These are phyloP conservation scores for Penicillium sp. DNA, from an alignment of 2,329 filamentous ascomycete genomes.

Conservation along the genomic window DNA sequence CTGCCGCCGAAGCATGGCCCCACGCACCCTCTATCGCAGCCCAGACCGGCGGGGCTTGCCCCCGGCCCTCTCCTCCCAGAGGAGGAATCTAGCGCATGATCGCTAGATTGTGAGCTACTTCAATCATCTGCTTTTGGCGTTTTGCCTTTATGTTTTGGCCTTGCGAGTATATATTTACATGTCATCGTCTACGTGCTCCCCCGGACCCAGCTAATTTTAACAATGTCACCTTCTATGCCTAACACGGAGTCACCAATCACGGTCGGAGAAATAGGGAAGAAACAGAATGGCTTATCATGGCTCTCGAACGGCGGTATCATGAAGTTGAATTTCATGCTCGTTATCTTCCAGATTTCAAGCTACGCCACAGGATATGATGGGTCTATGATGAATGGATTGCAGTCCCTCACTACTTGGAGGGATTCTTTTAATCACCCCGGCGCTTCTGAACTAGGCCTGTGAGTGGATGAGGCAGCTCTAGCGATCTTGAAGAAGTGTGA, in stretches of 20 bases:
- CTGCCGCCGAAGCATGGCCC: not conserved
- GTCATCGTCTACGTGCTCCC: too few species aligned
- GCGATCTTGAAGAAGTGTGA: not conserved
- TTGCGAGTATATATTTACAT: too few species aligned
- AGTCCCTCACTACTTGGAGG: conserved; percentile 45
- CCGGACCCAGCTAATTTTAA: too few species aligned
- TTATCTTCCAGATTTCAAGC: conserved; percentile 31
- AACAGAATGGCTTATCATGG: not conserved
- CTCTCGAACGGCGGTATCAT: conserved; percentile 9
- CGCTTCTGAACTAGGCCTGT: conserved; percentile 12
- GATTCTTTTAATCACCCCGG: conserved; percentile 28
- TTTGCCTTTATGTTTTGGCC: too few species aligned
- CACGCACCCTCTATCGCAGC: not conserved
- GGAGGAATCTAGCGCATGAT: too few species aligned
- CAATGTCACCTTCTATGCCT: not conserved
- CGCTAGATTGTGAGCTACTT: too few species aligned
- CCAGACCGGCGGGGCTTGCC: not conserved
- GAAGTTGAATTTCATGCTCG: conserved; percentile 19
- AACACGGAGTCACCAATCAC: conserved; percentile 5
- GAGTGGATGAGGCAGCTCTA: not conserved
- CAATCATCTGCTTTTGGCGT: too few species aligned
- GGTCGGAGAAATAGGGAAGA: conserved; percentile 1
- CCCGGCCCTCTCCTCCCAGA: not conserved
- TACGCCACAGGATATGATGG: conserved; percentile 48
- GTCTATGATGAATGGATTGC: conserved; percentile 52